phyloP scores from a whole-genome alignment of 345 rosid genomes.

The Litchi chinensis region DNA sequence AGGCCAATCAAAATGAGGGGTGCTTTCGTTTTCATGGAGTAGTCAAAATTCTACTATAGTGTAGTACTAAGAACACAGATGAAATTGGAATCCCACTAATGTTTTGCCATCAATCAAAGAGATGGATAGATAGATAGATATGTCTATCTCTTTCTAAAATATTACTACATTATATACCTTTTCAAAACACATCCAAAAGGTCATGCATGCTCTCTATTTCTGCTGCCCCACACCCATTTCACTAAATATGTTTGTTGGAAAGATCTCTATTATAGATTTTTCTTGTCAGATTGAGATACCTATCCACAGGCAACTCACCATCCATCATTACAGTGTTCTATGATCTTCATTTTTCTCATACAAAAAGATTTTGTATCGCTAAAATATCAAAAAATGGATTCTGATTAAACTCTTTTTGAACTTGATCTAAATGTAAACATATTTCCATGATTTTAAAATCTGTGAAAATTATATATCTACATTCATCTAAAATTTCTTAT shows the following conservation, averaged over 20 bases:
- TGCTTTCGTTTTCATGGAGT: slow-evolving; percentile 18
- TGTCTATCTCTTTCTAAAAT: background rate
- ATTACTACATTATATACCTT: background rate
- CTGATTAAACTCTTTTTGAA: too few relatives aligned
- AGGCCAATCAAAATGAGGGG: too few relatives aligned
- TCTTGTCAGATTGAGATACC: background rate
- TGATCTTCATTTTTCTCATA: too few relatives aligned
- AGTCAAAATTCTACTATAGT: slow-evolving; percentile 16
- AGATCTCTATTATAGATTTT: background rate
- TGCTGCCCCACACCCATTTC: background rate
- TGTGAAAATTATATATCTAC: too few relatives aligned
- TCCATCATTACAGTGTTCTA: too few relatives aligned
- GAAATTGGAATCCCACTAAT: slow-evolving; percentile 6
- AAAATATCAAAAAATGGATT: too few relatives aligned
- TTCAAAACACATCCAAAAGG: slow-evolving; percentile 3
- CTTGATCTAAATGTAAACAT: too few relatives aligned
- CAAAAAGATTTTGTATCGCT: too few relatives aligned
- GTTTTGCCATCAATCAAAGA: slow-evolving; percentile 7
- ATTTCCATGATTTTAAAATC: too few relatives aligned
- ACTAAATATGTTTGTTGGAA: background rate
- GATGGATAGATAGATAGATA: background rate
- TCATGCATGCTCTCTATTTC: background rate
- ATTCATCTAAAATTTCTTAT: too few relatives aligned
- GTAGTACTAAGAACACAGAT: background rate
- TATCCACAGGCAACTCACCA: too few relatives aligned